Evolutionary conservation across 768 basidiomycete genomes (phyloP), one percentile per base, ranked within the genome.

Genomic region (Trichaptum fuscoviolaceum): DNA sequence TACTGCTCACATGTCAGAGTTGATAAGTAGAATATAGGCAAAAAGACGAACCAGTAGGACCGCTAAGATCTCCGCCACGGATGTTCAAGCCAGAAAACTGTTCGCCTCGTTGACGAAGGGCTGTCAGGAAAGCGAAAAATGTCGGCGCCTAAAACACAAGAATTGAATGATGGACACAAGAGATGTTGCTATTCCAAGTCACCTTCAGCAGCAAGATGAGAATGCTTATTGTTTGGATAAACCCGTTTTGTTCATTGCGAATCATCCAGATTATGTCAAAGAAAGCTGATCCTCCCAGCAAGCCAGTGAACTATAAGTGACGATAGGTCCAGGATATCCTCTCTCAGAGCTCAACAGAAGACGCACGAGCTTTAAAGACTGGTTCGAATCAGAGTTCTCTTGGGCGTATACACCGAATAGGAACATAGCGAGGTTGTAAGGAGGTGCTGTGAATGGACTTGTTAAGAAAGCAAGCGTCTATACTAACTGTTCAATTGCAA

Each of bases 381-480:
- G 85, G 6, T 80, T 70, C 0, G 85, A 85, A 62, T 92, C 91
- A 9, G 79, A 77, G 65, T 81, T 85, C 71, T 94, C 92, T 71
- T 90, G 87, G 0, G 83, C 87, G 74, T 92, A 88, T 1, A 79
- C 77, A 0, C 93, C 93, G 68, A 93, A 93, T 26, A 95, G 81
- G 69, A 92, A 89, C 64, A 95, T 80, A n/a, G 93, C 87, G 24
- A 95, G 79, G 73, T 95, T 95, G 75, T 95, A 95, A 1, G 81
- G 73, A 1, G 92, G 90, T 0, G 85, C 77, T 0, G 78, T 69
- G 72, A 86, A 90, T 5, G 87, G 80, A 66, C 78, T 77, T 59
- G 85, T 77, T 60, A 82, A 62, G 68, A 91, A 88, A 17, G 91
- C 87, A 27, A 93, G 75, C 27, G 77, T 80, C 91, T 92, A 69